Evolutionary conservation across 208 protist genomes (phyloP), one percentile per base, ranked within the genome.

Genomic region (Balamuthia mandrillaris): DNA sequence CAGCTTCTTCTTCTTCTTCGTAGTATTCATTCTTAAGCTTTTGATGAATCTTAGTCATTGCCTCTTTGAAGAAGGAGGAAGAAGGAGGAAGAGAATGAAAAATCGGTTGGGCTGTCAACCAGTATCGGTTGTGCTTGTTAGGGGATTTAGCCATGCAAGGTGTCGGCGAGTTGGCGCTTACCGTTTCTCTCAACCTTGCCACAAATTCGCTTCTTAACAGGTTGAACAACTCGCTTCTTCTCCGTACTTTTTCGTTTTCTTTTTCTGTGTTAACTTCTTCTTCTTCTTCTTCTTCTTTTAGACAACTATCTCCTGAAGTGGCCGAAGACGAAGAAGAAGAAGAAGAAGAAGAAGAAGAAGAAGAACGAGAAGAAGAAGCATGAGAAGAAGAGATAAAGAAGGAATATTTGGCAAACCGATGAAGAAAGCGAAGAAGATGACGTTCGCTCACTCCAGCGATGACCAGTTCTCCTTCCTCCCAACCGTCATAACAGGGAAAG

Each of bases 101-200:
- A 35, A 99, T 87, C 31, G 97, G 97, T 5, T 86, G 52, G 42
- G 96, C 97, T 47, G 94, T 93, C 82, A 98, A 93, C 91, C 94
- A 99, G 35, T 99, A 86, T 92, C 98, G 93, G 94, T 99, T 99
- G 94, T 99, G 98, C 92, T 99, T 99, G 97, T 99, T 99, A 87
- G 98, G 94, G 77, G 97, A 96, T 94, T 98, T 97, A 85, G 95
- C 75, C 85, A 99, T 87, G 82, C 91, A 93, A 31, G 54, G 88
- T 21, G 58, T 39, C 4, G 49, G 56, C 0, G 92, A 94, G 54
- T 91, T 65, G 52, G 87, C 92, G 58, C 91, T 96, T 81, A 99
- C 95, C 39, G 98, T 99, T 93, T 99, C 98, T 85, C 97, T 94
- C 95, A 97, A 99, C 37, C 96, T 98, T 63, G 99, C 98, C 47